Evolutionary conservation across 441 rosid genomes (phyloP), one percentile per base, ranked within the genome.

Genomic region (Bocquillonia castaneifolia): DNA sequence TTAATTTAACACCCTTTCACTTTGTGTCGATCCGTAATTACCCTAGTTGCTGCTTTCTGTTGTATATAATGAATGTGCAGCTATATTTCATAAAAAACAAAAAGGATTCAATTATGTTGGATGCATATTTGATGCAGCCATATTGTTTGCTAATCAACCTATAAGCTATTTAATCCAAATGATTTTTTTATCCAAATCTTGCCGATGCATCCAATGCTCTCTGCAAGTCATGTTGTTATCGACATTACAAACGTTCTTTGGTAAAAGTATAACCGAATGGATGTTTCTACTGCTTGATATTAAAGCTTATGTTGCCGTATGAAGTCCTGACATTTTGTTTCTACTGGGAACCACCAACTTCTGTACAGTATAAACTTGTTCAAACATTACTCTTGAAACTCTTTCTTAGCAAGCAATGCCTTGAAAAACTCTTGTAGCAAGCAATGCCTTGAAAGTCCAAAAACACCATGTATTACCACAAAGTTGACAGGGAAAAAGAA

Each of bases 361-460:
- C n/a, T n/a, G n/a, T n/a, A 63, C 5, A 56, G 13, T 8, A 5
- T 13, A 20, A 51, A 10, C 61, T 40, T 5, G 25, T 15, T 2
- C 10, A 44, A 62, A 20, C 31, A 44, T 67, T 20, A n/a, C 17
- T 23, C 23, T 25, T 44, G 51, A 56, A 67, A 54, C 53, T 56
- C 56, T n/a, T 55, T 42, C 15, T 3, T 6, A 18, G 14, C 53
- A 10, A n/a, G 40, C 42, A 67, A 28, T 29, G 4, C 29, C 32
- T 6, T 15, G 17, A n/a, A n/a, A 56, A 67, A 54, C 53, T 56
- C 56, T n/a, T 55, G 28, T 6, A 18, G 14, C 53, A 10, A n/a
- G 40, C 42, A 67, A 28, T 29, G 4, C 29, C 32, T 6, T 15
- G 17, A n/a, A 65, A 52, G 0, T 66, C 15, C 25, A 51, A 34